Evolutionary conservation across 176 grass and related monocot species (phyloP).

Genomic region (Dendrocalamus sinicus): DNA sequence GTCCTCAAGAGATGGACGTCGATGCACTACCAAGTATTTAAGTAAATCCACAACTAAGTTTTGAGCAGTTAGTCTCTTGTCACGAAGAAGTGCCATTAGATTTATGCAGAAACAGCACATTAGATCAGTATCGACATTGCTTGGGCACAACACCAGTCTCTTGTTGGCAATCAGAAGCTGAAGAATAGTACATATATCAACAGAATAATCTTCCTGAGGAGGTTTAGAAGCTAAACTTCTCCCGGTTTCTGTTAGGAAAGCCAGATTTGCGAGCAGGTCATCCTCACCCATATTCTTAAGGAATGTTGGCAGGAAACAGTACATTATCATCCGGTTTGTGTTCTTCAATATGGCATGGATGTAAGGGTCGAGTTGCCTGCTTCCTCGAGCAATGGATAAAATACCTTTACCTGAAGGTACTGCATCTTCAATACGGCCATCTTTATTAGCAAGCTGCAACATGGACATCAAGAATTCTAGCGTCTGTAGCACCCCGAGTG

Average conservation of each 20-base stretch:
- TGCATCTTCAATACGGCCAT: conserved; percentile 93
- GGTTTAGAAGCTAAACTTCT: conserved; percentile 62
- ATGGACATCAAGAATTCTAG: conserved; percentile 96
- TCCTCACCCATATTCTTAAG: conserved; percentile 88
- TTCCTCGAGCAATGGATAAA: conserved; percentile 91
- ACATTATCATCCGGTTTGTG: conserved; percentile 97
- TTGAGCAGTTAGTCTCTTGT: conserved; percentile 82
- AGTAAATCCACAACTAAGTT: conserved; percentile 82
- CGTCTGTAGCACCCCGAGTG: conserved; percentile 79
- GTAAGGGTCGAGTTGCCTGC: conserved; percentile 87
- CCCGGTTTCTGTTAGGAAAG: conserved; percentile 70
- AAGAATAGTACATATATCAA: conserved; percentile 90
- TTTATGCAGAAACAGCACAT: conserved; percentile 93
- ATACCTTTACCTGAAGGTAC: conserved; percentile 87
- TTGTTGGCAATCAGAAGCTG: conserved; percentile 95
- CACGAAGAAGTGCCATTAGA: conserved; percentile 84
- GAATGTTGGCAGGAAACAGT: conserved; percentile 93
- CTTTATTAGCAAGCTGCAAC: conserved; percentile 96
- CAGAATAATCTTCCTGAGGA: conserved; percentile 68
- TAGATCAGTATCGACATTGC: conserved; percentile 90
- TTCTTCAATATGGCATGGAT: conserved; percentile 97
- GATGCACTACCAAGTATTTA: conserved; percentile 90
- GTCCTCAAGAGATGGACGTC: conserved; percentile 81
- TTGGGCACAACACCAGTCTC: conserved; percentile 89
- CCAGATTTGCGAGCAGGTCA: conserved; percentile 77